Evolutionary conservation across 2,329 filamentous ascomycete genomes (phyloP).

Genomic region (Aspergillus tamarii): DNA sequence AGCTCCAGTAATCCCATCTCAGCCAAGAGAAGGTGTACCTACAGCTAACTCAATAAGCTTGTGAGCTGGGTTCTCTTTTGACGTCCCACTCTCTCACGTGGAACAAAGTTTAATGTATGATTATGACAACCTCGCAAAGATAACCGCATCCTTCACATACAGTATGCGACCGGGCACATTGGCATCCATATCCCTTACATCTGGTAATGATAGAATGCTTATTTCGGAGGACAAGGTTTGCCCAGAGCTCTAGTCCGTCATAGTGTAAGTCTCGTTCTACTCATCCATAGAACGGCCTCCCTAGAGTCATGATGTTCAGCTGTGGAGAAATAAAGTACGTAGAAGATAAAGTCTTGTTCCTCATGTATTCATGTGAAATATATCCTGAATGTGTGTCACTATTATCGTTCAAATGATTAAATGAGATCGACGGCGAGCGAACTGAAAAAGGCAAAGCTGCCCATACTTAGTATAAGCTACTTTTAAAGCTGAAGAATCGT

Average conservation of each 20-base stretch:
- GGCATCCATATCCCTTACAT: no score
- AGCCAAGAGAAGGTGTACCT: neutral
- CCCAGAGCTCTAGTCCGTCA: neutral
- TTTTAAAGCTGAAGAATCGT: neutral
- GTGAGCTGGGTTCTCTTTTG: neutral
- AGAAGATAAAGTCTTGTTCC: neutral
- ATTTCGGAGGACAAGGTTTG: neutral
- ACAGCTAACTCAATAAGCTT: neutral
- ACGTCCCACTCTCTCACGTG: neutral
- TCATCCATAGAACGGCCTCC: neutral
- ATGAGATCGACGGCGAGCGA: neutral
- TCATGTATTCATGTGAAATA: neutral
- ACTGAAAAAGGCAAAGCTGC: neutral
- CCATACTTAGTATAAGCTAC: neutral
- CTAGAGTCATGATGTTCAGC: neutral
- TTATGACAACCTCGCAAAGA: neutral
- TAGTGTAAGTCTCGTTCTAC: neutral
- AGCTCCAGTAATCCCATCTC: neutral
- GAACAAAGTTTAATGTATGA: neutral
- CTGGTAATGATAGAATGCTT: neutral
- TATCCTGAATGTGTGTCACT: neutral
- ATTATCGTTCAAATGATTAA: neutral
- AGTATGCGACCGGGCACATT: neutral
- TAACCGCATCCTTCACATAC: neutral
- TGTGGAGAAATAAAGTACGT: neutral